A percentile compares a stretch with the other conserved stretches of the same genome.
phyloP scores from a whole-genome alignment of 2,329 filamentous ascomycete species.

The Hymenoscyphus occultus region DNA sequence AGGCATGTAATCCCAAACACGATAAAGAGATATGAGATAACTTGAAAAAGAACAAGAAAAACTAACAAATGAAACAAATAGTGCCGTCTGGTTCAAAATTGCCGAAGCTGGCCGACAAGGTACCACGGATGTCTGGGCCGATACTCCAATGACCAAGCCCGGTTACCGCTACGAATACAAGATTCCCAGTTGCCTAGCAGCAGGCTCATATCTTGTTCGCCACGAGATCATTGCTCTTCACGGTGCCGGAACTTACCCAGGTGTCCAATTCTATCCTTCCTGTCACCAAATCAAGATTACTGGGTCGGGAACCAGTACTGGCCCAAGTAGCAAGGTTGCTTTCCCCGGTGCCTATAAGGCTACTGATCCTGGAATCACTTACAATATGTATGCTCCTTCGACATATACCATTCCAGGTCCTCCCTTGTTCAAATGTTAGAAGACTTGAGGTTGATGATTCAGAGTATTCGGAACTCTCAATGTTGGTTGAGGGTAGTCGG shows the following conservation, averaged over 20 bases:
- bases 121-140: constrained; percentile 18
- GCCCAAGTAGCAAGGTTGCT: constrained; percentile 33
- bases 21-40: background rate
- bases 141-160: constrained; percentile 16
- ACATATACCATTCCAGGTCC: constrained; percentile 49
- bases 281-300: constrained; percentile 43
- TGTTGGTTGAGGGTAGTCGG: background rate
- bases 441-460: background rate
- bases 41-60: background rate
- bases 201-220: constrained; percentile 40
- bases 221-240: constrained; percentile 35
- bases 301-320: constrained; percentile 39
- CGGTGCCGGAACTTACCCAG: constrained; percentile 12
- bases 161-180: constrained; percentile 39
- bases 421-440: constrained; percentile 46
- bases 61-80: constrained; percentile 1
- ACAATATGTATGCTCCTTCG: constrained; percentile 34
- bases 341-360: constrained; percentile 38
- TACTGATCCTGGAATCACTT: constrained; percentile 35
- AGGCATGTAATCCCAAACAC: constrained; percentile 30
- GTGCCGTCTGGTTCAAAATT: constrained; percentile 25
- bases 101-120: constrained; percentile 17
- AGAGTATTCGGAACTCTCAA: background rate
- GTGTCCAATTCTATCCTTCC: constrained; percentile 30
- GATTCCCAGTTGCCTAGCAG: constrained; percentile 48